Evolutionary conservation across 331 rosid species (phyloP).

Genomic region (Pyrus hybrid): DNA sequence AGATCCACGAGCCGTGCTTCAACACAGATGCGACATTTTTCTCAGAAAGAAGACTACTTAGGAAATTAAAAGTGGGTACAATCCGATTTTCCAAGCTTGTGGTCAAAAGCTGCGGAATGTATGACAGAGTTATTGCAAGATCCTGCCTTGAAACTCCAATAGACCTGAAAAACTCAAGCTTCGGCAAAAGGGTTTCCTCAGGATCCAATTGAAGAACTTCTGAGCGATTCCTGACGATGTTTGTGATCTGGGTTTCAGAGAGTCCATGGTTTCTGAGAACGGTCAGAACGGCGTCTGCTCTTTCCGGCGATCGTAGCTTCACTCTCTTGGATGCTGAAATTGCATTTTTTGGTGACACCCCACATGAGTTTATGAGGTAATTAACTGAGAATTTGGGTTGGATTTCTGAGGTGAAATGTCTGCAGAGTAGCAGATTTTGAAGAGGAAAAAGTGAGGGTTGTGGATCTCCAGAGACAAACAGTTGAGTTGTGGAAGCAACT

Average conservation of each 20-base stretch:
- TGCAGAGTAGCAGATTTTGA: background rate
- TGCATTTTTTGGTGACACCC: background rate
- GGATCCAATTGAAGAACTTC: background rate
- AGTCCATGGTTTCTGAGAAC: background rate
- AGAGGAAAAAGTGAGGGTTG: background rate
- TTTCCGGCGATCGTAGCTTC: background rate
- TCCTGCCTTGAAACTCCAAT: conserved; percentile 1
- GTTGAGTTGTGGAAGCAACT: background rate
- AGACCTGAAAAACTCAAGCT: conserved; percentile 6
- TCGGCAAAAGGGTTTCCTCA: conserved; percentile 6
- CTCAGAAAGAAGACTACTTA: background rate
- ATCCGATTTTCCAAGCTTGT: background rate
- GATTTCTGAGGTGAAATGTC: background rate
- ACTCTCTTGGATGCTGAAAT: background rate
- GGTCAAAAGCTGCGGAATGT: background rate
- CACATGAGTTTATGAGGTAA: background rate
- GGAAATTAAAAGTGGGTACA: background rate
- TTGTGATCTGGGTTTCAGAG: background rate
- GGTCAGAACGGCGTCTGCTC: background rate
- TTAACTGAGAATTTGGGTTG: background rate
- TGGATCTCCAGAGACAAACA: background rate
- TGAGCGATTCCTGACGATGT: background rate
- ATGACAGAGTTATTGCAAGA: background rate
- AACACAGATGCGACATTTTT: background rate
- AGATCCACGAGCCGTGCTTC: background rate